phyloP scores from a whole-genome alignment of 345 rosid genomes.

The Gossypium herbaceum region DNA sequence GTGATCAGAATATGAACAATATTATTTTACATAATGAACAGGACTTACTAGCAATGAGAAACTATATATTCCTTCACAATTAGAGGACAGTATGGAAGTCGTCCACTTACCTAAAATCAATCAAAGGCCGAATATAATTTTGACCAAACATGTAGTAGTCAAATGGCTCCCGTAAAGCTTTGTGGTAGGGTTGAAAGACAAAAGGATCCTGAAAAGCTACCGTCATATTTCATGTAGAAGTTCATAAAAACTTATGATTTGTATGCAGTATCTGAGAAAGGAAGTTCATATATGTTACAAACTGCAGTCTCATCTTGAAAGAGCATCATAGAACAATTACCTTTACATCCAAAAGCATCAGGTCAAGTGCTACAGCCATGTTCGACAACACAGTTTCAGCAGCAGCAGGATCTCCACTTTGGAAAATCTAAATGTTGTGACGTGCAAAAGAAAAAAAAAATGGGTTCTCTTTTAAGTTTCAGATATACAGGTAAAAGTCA shows the following conservation, averaged over 20 bases:
- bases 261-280: not conserved
- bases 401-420: conserved; percentile 63
- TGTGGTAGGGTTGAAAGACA: conserved; percentile 72
- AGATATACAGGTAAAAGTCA: not conserved
- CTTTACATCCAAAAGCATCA: conserved; percentile 78
- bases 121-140: conserved; percentile 76
- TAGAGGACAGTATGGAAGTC: conserved; percentile 8
- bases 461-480: not conserved
- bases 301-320: conserved; percentile 14
- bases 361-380: conserved; percentile 77
- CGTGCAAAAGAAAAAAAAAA: not conserved
- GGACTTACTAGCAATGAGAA: not conserved
- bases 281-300: conserved; percentile 5
- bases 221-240: conserved; percentile 22
- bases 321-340: conserved; percentile 33
- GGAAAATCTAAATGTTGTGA: conserved; percentile 47
- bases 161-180: conserved; percentile 84
- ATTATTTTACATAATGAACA: not conserved
- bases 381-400: conserved; percentile 65
- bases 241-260: conserved; percentile 11
- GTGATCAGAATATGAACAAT: not conserved
- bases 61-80: not conserved
- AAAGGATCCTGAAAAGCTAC: conserved; percentile 66
- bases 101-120: conserved; percentile 72
- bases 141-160: conserved; percentile 95